Evolutionary conservation across 2,329 filamentous ascomycete species (phyloP), one percentile per base, ranked within the genome.

Genomic region (Xylaria sp.): DNA sequence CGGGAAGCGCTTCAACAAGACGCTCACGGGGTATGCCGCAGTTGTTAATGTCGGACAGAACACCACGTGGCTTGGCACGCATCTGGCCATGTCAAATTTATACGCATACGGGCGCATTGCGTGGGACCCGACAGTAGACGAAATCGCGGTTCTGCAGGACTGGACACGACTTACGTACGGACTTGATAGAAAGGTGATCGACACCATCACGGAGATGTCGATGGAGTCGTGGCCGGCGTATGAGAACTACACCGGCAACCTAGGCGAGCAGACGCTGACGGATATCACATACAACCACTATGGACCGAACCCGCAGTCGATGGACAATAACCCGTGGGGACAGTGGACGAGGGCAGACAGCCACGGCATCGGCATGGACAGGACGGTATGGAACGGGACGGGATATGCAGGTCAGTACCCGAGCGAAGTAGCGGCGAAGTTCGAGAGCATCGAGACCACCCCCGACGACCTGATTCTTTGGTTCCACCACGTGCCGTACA

Each of bases 401-500:
- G 87, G 88, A 0, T 89, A 85, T 70, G 81, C 90, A 0, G 89
- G 89, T 0, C 89, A 92, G 73, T 93, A 93, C 74, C 89, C 90
- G 0, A 73, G 84, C 0, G 87, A 90, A 68, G 78, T 93, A 0
- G 87, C 88, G 0, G 77, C 81, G 2, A 78, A 81, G 73, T 93
- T 86, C 75, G 90, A 93, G 73, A 80, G 85, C 52, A 81, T 89
- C 20, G 84, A 86, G 15, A 90, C 87, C 0, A 92, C 90, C 0
- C 90, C 90, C 0, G 91, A 92, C 69, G 83, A 92, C 25, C 81
- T 93, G 0, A 78, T 93, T 2, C 82, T 93, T 1, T 93, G 91
- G 91, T 93, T 93, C 80, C 91, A 93, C 77, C 91, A 93, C 75
- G 89, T 93, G 0, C 85, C 86, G 3, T 93, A 91, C 76, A 91